Conservation (phyloP, 1,284 basidiomycete species). For the Sanghuangporus weigelae region DNA sequence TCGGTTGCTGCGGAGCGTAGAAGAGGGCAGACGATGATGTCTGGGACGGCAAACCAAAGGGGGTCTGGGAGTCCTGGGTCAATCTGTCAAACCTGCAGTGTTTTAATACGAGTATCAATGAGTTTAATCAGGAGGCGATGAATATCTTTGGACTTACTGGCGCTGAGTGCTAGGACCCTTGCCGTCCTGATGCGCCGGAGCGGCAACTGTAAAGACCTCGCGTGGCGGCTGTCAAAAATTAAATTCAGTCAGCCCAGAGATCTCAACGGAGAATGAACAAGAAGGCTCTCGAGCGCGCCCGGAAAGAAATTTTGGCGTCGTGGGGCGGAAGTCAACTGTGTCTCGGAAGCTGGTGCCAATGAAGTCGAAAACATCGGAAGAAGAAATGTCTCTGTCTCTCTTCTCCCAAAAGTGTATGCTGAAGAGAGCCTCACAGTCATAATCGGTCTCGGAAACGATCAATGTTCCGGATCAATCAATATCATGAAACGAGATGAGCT, state of each 20-base stretch:
- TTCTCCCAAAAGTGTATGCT: no score
- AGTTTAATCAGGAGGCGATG: neutral
- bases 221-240: neutral
- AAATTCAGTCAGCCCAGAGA: neutral
- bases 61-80: constrained; percentile 1
- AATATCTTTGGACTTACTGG: neutral
- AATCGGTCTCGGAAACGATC: no score
- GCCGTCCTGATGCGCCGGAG: neutral
- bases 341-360: no score
- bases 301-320: no score
- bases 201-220: neutral
- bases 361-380: no score
- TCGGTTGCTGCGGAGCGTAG: neutral
- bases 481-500: no score
- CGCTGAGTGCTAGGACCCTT: neutral
- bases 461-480: no score
- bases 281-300: neutral
- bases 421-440: no score
- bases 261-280: neutral
- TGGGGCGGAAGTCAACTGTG: no score
- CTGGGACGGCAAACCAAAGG: neutral
- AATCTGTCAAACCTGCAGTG: neutral
- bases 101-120: neutral
- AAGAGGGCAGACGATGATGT: neutral
- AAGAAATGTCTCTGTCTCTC: no score